Conservation (phyloP, 129 eudicot genomes). For the Artemisia argyi region DNA sequence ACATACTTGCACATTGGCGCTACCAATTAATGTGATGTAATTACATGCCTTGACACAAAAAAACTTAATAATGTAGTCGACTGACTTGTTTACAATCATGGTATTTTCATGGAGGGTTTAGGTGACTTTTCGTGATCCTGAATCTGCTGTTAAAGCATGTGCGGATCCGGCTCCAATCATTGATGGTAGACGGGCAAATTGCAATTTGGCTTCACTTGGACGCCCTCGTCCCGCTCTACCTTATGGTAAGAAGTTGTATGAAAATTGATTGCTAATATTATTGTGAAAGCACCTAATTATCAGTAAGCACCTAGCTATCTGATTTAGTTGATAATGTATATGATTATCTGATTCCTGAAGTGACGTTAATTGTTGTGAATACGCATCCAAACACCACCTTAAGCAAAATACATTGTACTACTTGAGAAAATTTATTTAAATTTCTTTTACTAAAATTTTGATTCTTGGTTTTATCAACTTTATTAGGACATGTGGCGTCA, state of each 20-base stretch:
- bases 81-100: conserved; percentile 39
- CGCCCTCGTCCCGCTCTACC: conserved; percentile 74
- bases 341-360: neutral
- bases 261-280: neutral
- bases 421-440: neutral
- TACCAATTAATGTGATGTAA: neutral
- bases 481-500: conserved; percentile 68
- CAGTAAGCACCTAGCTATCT: neutral
- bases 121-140: conserved; percentile 99
- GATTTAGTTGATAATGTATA: neutral
- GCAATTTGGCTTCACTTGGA: conserved; percentile 95
- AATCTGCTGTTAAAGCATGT: conserved; percentile 86
- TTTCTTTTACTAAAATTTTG: neutral
- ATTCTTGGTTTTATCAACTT: conserved; percentile 1
- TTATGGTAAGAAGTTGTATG: conserved; percentile 48
- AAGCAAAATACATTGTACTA: neutral
- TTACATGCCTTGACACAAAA: neutral
- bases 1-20: no score
- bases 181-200: conserved; percentile 92
- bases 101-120: conserved; percentile 68
- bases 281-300: neutral
- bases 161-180: conserved; percentile 82
- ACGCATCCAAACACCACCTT: neutral
- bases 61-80: conserved; percentile 23
- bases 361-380: neutral